Percentiles rank a stretch among this genome's conserved stretches.
Evolutionary conservation across 129 eudicot species (phyloP).

Genomic region (Saussurea involucrata): DNA sequence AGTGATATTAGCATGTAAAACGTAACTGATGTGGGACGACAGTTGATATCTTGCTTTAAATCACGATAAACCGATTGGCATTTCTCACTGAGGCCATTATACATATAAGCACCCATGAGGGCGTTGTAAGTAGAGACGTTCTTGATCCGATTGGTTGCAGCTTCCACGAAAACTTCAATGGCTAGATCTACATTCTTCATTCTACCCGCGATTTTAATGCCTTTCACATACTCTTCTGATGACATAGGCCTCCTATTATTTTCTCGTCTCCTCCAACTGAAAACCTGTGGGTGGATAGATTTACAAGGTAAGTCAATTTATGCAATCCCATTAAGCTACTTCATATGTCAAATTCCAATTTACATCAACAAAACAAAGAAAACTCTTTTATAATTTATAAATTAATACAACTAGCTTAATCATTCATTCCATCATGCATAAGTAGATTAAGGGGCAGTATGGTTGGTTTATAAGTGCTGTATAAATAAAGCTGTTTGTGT

Average conservation of each 20-base stretch:
- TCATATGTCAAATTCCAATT: background rate
- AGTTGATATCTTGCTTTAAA: slow-evolving; percentile 48
- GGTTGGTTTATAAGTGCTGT: no score
- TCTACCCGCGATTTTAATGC: slow-evolving; percentile 69
- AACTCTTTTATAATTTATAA: no score
- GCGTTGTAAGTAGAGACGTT: slow-evolving; percentile 55
- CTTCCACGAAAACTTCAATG: slow-evolving; percentile 62
- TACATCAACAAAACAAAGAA: background rate
- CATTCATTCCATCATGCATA: slow-evolving; percentile 8
- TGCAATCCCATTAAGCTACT: background rate
- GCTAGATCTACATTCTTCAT: slow-evolving; percentile 63
- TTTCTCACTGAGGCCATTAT: slow-evolving; percentile 38
- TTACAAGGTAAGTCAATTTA: background rate
- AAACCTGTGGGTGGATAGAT: slow-evolving; percentile 60
- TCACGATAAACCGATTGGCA: slow-evolving; percentile 61
- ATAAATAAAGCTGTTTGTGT: no score
- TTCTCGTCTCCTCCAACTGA: slow-evolving; percentile 59
- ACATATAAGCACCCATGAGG: slow-evolving; percentile 65
- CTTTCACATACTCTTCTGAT: slow-evolving; percentile 71
- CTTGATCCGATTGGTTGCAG: slow-evolving; percentile 40
- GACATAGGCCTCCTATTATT: slow-evolving; percentile 47
- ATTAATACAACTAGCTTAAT: background rate
- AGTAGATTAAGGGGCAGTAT: background rate
- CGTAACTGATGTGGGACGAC: slow-evolving; percentile 62
- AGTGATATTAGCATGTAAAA: slow-evolving; percentile 74